A percentile compares a stretch with the other conserved stretches of the same genome.
Evolutionary conservation across 257 asterid genomes (phyloP).

Genomic region (Rhazya stricta): DNA sequence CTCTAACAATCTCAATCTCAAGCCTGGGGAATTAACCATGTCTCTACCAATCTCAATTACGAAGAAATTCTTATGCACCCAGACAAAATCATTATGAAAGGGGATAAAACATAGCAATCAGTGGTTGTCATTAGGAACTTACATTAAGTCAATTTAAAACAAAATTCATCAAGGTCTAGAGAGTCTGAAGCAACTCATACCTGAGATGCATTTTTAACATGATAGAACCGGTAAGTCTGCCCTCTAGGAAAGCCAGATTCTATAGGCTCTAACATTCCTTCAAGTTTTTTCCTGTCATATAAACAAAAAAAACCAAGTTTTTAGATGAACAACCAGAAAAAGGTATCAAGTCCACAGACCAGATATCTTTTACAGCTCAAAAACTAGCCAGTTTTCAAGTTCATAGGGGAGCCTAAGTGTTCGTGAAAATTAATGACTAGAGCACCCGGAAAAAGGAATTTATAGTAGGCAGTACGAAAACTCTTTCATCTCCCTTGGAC

Average conservation of each 20-base stretch:
- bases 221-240: constrained; percentile 55
- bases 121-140: background rate
- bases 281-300: constrained; percentile 57
- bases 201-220: constrained; percentile 70
- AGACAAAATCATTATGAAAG: background rate
- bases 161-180: background rate
- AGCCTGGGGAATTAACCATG: background rate
- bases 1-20: background rate
- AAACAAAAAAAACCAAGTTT: constrained; percentile 10
- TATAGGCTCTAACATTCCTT: constrained; percentile 36
- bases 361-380: background rate
- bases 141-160: background rate
- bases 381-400: background rate
- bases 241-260: constrained; percentile 39
- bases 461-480: background rate
- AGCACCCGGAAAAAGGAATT: background rate
- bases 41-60: background rate
- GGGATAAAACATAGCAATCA: background rate
- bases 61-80: background rate
- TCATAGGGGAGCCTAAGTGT: background rate
- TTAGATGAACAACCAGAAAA: background rate
- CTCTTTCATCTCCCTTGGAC: background rate
- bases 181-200: constrained; percentile 31
- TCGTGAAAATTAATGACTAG: background rate
- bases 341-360: background rate